Conservation (phyloP, 495 filamentous ascomycete species). For the Articulospora tetracladia region DNA sequence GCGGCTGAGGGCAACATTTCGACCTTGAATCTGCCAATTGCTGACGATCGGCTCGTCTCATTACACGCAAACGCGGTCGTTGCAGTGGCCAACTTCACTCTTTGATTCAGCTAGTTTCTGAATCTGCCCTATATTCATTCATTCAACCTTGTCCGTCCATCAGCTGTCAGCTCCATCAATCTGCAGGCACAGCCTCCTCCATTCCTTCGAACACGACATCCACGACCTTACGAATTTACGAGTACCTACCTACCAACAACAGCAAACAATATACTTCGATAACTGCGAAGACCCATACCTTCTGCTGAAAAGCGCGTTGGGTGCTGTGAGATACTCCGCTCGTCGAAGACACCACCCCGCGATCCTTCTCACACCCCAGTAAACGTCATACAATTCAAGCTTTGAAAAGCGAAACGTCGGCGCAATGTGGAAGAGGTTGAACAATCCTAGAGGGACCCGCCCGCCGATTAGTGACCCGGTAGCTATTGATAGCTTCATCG, state of each 20-base stretch:
- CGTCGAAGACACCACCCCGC: neutral
- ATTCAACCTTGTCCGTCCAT: neutral
- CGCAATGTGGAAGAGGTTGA: conserved; percentile 27
- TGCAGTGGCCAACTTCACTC: neutral
- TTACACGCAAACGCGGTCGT: neutral
- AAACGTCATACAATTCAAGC: conserved; percentile 14
- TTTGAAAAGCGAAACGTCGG: neutral
- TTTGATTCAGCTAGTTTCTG: neutral
- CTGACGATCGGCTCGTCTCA: neutral
- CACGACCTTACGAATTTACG: neutral
- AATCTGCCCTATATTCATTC: neutral
- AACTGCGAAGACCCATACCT: too few relatives aligned
- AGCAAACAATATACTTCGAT: neutral
- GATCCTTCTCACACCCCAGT: conserved; percentile 1
- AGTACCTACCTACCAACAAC: neutral
- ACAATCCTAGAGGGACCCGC: conserved; percentile 16
- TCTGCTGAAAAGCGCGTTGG: too few relatives aligned
- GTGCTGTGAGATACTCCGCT: too few relatives aligned
- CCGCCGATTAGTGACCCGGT: conserved; percentile 9
- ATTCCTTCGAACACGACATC: neutral
- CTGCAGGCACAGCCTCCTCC: neutral
- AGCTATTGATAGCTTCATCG: conserved; percentile 5
- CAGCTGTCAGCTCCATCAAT: neutral
- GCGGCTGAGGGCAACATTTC: neutral
- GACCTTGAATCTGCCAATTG: neutral